These are phyloP conservation scores for Acmispon strigosus DNA, from an alignment of 306 rosid genomes.

Conservation along the genomic window DNA sequence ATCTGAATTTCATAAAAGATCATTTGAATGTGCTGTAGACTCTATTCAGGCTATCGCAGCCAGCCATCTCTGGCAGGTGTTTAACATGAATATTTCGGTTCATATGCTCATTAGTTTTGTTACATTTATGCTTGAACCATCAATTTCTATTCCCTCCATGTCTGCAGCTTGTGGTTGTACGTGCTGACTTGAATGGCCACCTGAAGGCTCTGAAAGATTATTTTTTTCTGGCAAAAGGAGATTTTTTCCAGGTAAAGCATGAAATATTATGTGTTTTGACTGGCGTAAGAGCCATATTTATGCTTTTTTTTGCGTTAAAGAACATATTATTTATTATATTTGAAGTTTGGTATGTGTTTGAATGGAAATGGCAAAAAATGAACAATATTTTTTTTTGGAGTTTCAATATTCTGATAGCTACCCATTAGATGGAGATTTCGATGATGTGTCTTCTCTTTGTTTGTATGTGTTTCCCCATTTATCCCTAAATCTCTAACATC, in stretches of 20 bases:
- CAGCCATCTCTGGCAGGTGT: conserved; percentile 99
- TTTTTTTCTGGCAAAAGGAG: conserved; percentile 96
- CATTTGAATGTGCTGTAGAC: conserved; percentile 86
- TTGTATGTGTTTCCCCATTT: neutral
- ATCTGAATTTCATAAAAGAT: conserved; percentile 88
- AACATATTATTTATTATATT: neutral
- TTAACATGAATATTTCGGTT: conserved; percentile 18
- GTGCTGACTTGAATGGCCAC: conserved; percentile 94
- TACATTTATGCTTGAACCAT: conserved; percentile 17
- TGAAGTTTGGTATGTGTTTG: conserved; percentile 5
- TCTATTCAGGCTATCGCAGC: conserved; percentile 89
- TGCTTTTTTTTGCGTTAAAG: neutral
- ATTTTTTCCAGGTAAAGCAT: conserved; percentile 81
- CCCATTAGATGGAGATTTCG: neutral
- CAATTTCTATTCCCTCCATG: conserved; percentile 20
- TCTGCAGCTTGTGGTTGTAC: conserved; percentile 94
- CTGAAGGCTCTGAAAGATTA: conserved; percentile 91
- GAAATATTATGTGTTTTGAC: conserved; percentile 19
- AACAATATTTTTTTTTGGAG: neutral
- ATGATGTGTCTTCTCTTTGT: neutral
- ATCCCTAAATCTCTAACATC: neutral
- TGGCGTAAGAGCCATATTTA: neutral
- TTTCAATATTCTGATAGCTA: neutral
- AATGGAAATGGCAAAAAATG: neutral
- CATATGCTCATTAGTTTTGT: conserved; percentile 13